Evolutionary conservation across 345 rosid species (phyloP), one percentile per base, ranked within the genome.

Genomic region (Streptanthus diversifolius): DNA sequence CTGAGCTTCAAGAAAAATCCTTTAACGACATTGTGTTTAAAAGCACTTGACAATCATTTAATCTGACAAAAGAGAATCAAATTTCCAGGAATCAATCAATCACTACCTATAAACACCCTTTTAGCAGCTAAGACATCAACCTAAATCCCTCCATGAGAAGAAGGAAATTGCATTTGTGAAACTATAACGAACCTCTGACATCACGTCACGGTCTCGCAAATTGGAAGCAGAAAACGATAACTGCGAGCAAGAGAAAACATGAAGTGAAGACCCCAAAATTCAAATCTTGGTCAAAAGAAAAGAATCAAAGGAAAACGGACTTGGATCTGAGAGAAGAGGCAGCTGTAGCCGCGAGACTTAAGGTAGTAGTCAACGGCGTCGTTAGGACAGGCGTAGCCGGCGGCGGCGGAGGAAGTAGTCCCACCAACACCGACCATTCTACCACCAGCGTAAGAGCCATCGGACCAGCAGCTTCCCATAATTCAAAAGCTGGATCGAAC

Each of bases 381-480:
- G 82, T 88, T 90, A 22, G 83, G 62, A 59, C 69, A 52, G 67
- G 71, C 72, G 52, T 68, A 43, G 25, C 36, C 57, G 33, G 58
- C 19, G 8, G 44, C 55, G 79, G 75, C 67, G 57, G 86, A 74
- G 33, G 81, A 67, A 19, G 82, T 70, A 18, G 87, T 67, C 3
- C 88, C 87, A 48, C 90, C 92, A 13, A 84, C 86, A 18, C 85
- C 85, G 7, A 87, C 76, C 75, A 80, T 76, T 77, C 86, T 85
- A 12, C 88, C 95, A 72, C 83, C 88, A 6, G n/a, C n/a, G n/a
- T n/a, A n/a, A n/a, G n/a, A n/a, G 57, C 73, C 87, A 51, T 80
- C 92, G 24, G 98, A 93, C 86, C 79, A 89, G 80, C 98, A 93
- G 65, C 90, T 90, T 57, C 98, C 98, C 98, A 89, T 89, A 0